Percentiles rank a stretch among this genome's conserved stretches.
Evolutionary conservation across 768 basidiomycete genomes (phyloP).

Genomic region (Tulasnella sp.): DNA sequence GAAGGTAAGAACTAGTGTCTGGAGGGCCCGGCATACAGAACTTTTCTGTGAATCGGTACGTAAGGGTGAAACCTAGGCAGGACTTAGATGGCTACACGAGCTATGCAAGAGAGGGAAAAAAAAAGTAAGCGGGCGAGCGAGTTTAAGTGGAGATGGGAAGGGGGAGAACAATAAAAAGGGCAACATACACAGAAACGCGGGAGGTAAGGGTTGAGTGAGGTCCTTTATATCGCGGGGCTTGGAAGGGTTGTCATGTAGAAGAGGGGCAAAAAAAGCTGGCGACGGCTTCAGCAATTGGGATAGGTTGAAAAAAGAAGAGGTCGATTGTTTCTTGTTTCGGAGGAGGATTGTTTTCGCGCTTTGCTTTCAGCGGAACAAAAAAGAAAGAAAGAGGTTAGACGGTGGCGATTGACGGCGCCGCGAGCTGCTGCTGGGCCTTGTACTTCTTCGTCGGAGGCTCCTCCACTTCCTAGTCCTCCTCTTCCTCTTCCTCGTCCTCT

Average conservation of each 20-base stretch:
- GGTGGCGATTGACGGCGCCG: not conserved
- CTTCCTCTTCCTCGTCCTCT: constrained; percentile 29
- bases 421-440: constrained; percentile 22
- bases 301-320: not conserved
- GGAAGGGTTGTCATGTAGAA: not conserved
- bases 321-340: not conserved
- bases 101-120: no score
- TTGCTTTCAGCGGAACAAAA: not conserved
- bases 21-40: constrained; percentile 3
- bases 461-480: constrained; percentile 19
- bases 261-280: not conserved
- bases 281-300: no score
- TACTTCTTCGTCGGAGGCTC: constrained; percentile 31
- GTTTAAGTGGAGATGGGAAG: no score
- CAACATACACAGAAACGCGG: no score
- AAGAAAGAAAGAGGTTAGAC: not conserved
- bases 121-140: no score
- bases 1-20: not conserved
- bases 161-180: no score
- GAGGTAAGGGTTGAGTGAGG: no score
- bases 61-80: no score
- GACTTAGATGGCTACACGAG: no score
- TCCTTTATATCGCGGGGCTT: not conserved
- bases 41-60: not conserved
- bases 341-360: not conserved